Conservation (phyloP, 257 asterid species). For the Craterostigma plantagineum region DNA sequence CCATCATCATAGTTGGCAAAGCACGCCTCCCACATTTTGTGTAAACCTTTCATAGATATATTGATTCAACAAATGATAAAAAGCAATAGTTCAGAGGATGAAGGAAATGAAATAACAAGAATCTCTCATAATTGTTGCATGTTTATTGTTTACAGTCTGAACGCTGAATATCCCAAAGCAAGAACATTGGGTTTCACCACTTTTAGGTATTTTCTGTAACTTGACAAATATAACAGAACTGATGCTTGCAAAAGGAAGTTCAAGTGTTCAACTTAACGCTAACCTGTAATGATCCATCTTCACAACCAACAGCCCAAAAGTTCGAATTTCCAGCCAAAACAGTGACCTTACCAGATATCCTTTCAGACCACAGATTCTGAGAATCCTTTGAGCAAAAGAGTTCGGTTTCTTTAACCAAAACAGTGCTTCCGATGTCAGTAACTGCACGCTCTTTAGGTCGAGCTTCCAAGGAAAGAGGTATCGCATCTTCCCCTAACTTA, state of each 20-base stretch:
- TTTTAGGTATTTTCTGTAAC: too few relatives aligned
- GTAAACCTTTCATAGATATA: constrained; percentile 30
- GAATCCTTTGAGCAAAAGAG: constrained; percentile 46
- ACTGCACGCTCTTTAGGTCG: constrained; percentile 70
- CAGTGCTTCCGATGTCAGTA: constrained; percentile 52
- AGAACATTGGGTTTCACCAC: too few relatives aligned
- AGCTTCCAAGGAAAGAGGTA: constrained; percentile 75
- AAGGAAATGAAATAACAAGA: too few relatives aligned
- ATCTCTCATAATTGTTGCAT: too few relatives aligned
- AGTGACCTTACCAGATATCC: constrained; percentile 72
- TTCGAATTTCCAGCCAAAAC: constrained; percentile 91
- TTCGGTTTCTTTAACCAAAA: constrained; percentile 60
- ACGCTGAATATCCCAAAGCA: too few relatives aligned
- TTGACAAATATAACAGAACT: too few relatives aligned
- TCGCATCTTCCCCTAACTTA: constrained; percentile 44
- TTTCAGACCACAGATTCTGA: constrained; percentile 75
- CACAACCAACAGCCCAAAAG: constrained; percentile 98
- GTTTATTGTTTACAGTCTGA: too few relatives aligned
- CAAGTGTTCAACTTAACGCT: constrained; percentile 12
- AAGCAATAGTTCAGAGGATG: too few relatives aligned
- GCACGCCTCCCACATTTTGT: constrained; percentile 94
- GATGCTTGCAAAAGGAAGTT: neutral
- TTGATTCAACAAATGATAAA: too few relatives aligned
- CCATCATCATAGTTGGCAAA: constrained; percentile 88
- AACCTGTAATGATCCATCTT: constrained; percentile 96